phyloP scores from a whole-genome alignment of 164 flowering plant species.

The Macadamia tetraphylla region DNA sequence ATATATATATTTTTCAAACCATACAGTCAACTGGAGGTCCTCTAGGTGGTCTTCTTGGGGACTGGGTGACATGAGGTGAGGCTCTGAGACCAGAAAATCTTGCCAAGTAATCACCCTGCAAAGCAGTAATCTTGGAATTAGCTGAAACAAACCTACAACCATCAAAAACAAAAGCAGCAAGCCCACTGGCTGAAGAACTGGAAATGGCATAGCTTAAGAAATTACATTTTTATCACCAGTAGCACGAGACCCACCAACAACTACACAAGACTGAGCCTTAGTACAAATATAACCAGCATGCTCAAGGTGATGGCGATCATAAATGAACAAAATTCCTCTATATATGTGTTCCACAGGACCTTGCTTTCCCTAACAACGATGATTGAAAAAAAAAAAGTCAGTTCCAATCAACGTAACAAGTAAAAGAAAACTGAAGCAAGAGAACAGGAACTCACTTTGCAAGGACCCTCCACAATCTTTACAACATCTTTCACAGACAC shows the following conservation, averaged over 20 bases:
- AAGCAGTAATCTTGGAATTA: not conserved
- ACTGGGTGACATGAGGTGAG: constrained; percentile 51
- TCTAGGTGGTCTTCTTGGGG: constrained; percentile 66
- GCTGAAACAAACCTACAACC: not conserved
- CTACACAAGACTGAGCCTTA: constrained; percentile 66
- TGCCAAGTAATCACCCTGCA: constrained; percentile 53
- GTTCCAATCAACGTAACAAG: too few species aligned
- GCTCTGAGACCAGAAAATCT: constrained; percentile 51
- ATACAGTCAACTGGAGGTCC: constrained; percentile 53
- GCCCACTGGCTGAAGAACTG: not conserved
- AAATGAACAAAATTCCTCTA: constrained; percentile 73
- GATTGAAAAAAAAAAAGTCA: not conserved
- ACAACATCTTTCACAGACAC: constrained; percentile 84
- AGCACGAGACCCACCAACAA: constrained; percentile 81
- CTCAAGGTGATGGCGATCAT: constrained; percentile 94
- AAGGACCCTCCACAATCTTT: constrained; percentile 80
- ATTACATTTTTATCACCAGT: constrained; percentile 72
- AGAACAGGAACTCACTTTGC: constrained; percentile 42
- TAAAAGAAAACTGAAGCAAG: too few species aligned
- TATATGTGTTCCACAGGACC: constrained; percentile 94
- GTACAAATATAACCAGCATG: constrained; percentile 98
- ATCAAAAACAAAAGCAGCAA: constrained; percentile 2
- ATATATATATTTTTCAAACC: constrained; percentile 16
- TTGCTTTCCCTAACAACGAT: constrained; percentile 68
- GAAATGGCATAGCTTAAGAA: not conserved